These are phyloP conservation scores for Boletus reticuloceps DNA, from an alignment of 768 basidiomycete species.

Conservation along the genomic window DNA sequence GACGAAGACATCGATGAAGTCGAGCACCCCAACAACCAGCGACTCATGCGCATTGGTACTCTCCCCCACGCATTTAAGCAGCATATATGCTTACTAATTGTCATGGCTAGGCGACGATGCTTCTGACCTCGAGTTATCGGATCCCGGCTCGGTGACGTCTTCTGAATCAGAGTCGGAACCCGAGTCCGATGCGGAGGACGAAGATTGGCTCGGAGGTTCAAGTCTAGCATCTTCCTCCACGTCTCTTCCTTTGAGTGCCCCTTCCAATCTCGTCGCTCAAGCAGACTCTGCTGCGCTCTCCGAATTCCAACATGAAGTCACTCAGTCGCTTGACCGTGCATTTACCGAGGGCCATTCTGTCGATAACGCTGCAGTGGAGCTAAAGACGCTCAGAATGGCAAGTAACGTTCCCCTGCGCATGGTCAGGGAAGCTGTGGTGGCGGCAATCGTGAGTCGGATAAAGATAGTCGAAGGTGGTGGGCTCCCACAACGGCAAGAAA, in stretches of 20 bases:
- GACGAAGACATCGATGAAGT: slow-evolving; percentile 63
- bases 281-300: slow-evolving; percentile 46
- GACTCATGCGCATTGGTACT: slow-evolving; percentile 73
- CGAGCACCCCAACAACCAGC: slow-evolving; percentile 64
- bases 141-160: slow-evolving; percentile 56
- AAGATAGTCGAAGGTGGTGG: slow-evolving; percentile 56
- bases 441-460: slow-evolving; percentile 76
- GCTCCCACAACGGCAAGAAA: slow-evolving; percentile 60
- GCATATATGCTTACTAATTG: slow-evolving; percentile 1
- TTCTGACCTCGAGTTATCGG: slow-evolving; percentile 61
- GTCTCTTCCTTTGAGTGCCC: slow-evolving; percentile 41
- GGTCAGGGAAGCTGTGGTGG: slow-evolving; percentile 86
- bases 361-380: slow-evolving; percentile 90
- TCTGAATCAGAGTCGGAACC: slow-evolving; percentile 43
- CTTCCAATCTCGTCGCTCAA: slow-evolving; percentile 38
- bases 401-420: slow-evolving; percentile 86
- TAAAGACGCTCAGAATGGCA: slow-evolving; percentile 96
- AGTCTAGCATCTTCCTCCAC: slow-evolving; percentile 45
- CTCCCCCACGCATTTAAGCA: not conserved
- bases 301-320: slow-evolving; percentile 76
- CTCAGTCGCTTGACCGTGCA: slow-evolving; percentile 86
- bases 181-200: slow-evolving; percentile 40
- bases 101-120: slow-evolving; percentile 48
- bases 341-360: slow-evolving; percentile 90
- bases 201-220: slow-evolving; percentile 36